Evolutionary conservation across 129 eudicot species (phyloP).

Genomic region (Pittosporum tobira): DNA sequence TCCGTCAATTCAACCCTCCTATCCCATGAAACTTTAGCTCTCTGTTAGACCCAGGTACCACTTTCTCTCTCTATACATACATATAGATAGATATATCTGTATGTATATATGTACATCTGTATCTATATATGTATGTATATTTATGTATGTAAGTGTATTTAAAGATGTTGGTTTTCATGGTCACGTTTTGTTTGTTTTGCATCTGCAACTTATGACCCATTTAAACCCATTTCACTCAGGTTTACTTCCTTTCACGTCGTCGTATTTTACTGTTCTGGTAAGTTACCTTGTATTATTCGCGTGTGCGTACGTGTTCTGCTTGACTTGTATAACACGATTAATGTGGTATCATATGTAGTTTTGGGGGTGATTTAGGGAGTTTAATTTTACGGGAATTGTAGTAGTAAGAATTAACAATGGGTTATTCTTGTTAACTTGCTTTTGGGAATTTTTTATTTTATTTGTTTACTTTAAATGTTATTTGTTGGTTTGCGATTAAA

Average conservation of each 20-base stretch:
- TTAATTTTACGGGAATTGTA: conserved; percentile 33
- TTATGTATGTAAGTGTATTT: not conserved
- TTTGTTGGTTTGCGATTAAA: conserved; percentile 19
- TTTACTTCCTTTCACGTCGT: conserved; percentile 27
- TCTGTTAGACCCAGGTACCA: conserved; percentile 8
- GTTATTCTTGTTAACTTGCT: not conserved
- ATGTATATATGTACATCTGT: not conserved
- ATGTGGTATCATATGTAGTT: conserved; percentile 7
- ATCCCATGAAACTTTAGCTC: conserved; percentile 11
- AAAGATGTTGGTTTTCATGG: conserved; percentile 12
- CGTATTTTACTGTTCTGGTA: too few species aligned
- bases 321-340: conserved; percentile 16
- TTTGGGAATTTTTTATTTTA: not conserved
- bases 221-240: conserved; percentile 24
- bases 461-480: conserved; percentile 5
- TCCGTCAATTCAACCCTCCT: conserved; percentile 8
- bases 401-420: conserved; percentile 12
- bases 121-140: not conserved
- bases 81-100: too few species aligned
- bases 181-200: conserved; percentile 41
- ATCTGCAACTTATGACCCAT: conserved; percentile 28
- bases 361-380: conserved; percentile 10
- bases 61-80: too few species aligned
- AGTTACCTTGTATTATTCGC: too few species aligned
- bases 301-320: not conserved